Evolutionary conservation across 768 basidiomycete species (phyloP).

Genomic region (Grammothele lineata): DNA sequence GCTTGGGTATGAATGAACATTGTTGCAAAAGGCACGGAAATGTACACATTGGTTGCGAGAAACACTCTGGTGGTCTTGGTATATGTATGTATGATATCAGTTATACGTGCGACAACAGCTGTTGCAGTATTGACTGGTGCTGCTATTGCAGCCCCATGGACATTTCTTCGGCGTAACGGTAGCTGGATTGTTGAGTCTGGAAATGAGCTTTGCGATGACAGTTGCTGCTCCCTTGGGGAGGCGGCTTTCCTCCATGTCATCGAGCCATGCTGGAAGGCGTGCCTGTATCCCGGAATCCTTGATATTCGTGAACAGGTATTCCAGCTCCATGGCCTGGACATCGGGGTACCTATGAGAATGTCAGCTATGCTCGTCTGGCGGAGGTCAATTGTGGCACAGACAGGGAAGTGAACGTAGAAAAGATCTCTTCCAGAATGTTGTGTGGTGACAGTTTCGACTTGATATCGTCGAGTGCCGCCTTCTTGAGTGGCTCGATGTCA

Average conservation of each 20-base stretch:
- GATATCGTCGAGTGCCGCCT: constrained; percentile 11
- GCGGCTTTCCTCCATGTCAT: background rate
- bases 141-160: background rate
- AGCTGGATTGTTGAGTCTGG: background rate
- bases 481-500: constrained; percentile 9
- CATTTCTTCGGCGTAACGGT: background rate
- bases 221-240: background rate
- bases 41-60: background rate
- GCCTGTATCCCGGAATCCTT: background rate
- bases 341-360: background rate
- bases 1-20: constrained; percentile 26
- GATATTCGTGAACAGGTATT: background rate
- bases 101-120: background rate
- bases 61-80: background rate
- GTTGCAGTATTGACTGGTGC: background rate
- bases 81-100: background rate
- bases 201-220: background rate
- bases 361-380: background rate
- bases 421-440: constrained; percentile 19
- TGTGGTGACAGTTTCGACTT: constrained; percentile 7
- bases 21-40: constrained; percentile 1
- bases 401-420: background rate
- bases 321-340: background rate
- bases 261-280: background rate
- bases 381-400: background rate